These are phyloP conservation scores for Fusarium dimerum DNA, from an alignment of 2,329 filamentous ascomycete genomes.

Conservation along the genomic window DNA sequence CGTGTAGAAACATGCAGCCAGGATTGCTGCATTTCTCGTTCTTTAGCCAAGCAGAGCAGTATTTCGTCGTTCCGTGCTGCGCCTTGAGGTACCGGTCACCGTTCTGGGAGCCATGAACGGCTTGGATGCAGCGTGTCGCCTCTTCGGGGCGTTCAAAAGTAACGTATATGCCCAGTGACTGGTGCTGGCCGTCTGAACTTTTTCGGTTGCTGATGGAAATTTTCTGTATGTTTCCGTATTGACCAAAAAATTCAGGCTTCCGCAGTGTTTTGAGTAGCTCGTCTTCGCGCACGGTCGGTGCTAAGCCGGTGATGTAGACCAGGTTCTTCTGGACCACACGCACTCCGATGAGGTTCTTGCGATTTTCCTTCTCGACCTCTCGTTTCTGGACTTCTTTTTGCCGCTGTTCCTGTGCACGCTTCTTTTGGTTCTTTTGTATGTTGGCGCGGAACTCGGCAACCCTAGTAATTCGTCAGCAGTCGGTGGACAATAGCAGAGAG, in stretches of 20 bases:
- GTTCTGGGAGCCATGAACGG: constrained; percentile 90
- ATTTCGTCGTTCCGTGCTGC: constrained; percentile 88
- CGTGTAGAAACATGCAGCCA: constrained; percentile 97
- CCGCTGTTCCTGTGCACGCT: constrained; percentile 76
- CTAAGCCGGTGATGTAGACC: constrained; percentile 95
- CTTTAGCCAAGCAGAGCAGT: constrained; percentile 94
- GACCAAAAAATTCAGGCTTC: constrained; percentile 91
- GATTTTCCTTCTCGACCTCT: constrained; percentile 91
- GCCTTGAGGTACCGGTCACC: constrained; percentile 83
- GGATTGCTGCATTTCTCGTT: constrained; percentile 94
- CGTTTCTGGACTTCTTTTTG: constrained; percentile 96
- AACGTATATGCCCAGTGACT: constrained; percentile 96
- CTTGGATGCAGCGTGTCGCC: constrained; percentile 84
- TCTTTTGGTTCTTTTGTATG: constrained; percentile 89
- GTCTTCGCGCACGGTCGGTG: constrained; percentile 88
- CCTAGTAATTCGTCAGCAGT: constrained; percentile 43
- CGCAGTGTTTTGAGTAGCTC: constrained; percentile 87
- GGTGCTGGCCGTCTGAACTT: constrained; percentile 71
- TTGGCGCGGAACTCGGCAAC: constrained; percentile 75
- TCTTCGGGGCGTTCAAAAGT: constrained; percentile 93
- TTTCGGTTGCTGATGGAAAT: constrained; percentile 98
- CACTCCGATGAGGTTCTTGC: constrained; percentile 93
- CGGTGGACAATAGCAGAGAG: constrained; percentile 3
- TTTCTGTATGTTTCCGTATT: constrained; percentile 98
- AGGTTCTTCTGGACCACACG: constrained; percentile 98